Conservation (phyloP, 805 yeast genomes). For the Candida boleticola region DNA sequence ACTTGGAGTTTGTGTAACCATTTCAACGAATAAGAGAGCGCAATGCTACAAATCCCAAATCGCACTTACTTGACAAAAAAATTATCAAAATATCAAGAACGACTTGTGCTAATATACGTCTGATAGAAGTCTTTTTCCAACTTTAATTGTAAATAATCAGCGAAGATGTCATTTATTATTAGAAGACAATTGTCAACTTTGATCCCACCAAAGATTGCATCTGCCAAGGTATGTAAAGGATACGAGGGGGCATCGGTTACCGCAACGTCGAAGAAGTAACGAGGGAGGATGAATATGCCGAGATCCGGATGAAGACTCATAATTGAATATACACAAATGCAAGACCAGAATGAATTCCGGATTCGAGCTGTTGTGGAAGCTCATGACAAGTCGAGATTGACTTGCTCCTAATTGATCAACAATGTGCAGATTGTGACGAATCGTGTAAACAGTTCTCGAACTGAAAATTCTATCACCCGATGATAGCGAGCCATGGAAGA, state of each 20-base stretch:
- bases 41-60: conserved; percentile 6
- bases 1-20: conserved; percentile 2
- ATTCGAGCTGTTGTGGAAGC: too few relatives aligned
- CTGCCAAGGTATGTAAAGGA: conserved; percentile 71
- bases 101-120: neutral
- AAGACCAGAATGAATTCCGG: too few relatives aligned
- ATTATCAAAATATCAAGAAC: neutral
- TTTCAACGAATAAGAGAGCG: conserved; percentile 6
- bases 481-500: too few relatives aligned
- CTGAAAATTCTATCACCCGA: too few relatives aligned
- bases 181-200: conserved; percentile 93
- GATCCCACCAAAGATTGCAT: conserved; percentile 98
- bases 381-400: too few relatives aligned
- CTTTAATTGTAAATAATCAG: neutral
- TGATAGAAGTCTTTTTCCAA: neutral
- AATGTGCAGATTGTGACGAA: too few relatives aligned
- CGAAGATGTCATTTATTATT: conserved; percentile 72
- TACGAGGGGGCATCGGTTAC: too few relatives aligned
- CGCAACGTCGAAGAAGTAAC: too few relatives aligned
- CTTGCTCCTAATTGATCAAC: too few relatives aligned
- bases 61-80: conserved; percentile 5
- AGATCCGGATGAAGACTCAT: neutral
- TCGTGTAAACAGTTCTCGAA: too few relatives aligned
- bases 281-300: conserved; percentile 19
- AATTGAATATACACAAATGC: neutral